Conservation (phyloP, 768 basidiomycete genomes). For the Daedaleopsis nitida region DNA sequence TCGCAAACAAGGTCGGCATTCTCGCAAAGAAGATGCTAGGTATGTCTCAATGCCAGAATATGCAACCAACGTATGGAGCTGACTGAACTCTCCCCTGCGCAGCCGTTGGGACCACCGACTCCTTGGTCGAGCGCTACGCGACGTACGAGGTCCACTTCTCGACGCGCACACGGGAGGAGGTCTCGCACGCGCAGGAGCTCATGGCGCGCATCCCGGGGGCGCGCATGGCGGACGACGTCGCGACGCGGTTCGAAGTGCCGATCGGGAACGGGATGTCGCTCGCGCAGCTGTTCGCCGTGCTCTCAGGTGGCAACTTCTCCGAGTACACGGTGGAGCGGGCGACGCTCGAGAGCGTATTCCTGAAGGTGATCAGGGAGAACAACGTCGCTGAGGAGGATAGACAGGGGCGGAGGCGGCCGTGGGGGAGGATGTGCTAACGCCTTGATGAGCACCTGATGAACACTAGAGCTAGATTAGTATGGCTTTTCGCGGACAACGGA, state of each 20-base stretch:
- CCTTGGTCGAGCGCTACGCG: conserved; percentile 66
- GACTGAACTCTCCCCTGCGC: conserved; percentile 4
- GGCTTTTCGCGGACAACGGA: neutral
- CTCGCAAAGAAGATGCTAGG: conserved; percentile 71
- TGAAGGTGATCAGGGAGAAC: conserved; percentile 68
- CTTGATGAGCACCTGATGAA: neutral
- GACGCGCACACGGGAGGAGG: conserved; percentile 63
- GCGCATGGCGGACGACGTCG: conserved; percentile 70
- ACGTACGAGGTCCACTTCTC: conserved; percentile 79
- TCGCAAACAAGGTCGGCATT: conserved; percentile 77
- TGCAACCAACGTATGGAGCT: no score
- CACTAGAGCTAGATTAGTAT: neutral
- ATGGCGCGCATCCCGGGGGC: conserved; percentile 67
- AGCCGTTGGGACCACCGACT: conserved; percentile 70
- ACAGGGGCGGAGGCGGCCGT: neutral
- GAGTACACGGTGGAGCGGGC: conserved; percentile 61
- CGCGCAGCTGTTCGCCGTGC: neutral
- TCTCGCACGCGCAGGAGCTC: conserved; percentile 54
- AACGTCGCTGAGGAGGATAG: conserved; percentile 53
- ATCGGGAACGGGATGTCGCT: conserved; percentile 37
- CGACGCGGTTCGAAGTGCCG: conserved; percentile 75
- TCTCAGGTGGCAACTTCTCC: neutral
- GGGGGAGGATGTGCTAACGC: conserved; percentile 19
- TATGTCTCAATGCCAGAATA: conserved; percentile 24
- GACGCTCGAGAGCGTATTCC: conserved; percentile 70